Evolutionary conservation across 1,284 basidiomycete species (phyloP), one percentile per base, ranked within the genome.

Genomic region (Singerocomus inundabilis): DNA sequence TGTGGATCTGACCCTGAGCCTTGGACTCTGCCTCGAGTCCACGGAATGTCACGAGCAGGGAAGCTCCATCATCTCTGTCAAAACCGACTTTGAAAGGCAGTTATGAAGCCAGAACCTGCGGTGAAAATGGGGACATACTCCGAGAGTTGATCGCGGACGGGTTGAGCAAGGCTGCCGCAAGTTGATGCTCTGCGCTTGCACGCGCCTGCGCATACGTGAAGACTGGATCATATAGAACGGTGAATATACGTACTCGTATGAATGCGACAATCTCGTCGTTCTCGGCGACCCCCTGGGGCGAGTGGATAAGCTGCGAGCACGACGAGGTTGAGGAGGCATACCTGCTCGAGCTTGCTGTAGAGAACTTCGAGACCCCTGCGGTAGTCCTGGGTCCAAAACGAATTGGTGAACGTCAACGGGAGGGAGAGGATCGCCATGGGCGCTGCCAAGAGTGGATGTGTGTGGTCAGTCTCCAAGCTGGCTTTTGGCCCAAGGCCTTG

Each of bases 321-420:
- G 42, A 9, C 6, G n/a, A 46, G 38, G 52, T 34, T 25, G 25
- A 44, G 44, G 49, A 34, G 18, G 61, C 75, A 48, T 57, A 87
- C 89, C 77, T 91, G 85, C 61, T 92, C 85, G 31, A 93, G 80
- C 70, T 91, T 88, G 41, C 66, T 70, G 66, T 84, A 91, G 21
- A 93, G 70, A 18, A 88, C 80, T 57, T 93, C 84, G 25, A 94
- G 77, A 30, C 92, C 92, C 51, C 74, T 80, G 34, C 90, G 78
- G 65, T 92, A 93, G 72, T 93, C 91, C 66, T 91, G 85, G 9
- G 91, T 82, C 92, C 92, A 95, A 75, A 95, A 95, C 32, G 91
- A 93, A 70, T 94, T 94, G 55, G 79, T 82, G 68, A 95, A 95
- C 18, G 81, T 82, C 56, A 91, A 76, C 28, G 92, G 92, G 60